phyloP scores from a whole-genome alignment of 768 basidiomycete genomes.

The Naganishia vishniacii region DNA sequence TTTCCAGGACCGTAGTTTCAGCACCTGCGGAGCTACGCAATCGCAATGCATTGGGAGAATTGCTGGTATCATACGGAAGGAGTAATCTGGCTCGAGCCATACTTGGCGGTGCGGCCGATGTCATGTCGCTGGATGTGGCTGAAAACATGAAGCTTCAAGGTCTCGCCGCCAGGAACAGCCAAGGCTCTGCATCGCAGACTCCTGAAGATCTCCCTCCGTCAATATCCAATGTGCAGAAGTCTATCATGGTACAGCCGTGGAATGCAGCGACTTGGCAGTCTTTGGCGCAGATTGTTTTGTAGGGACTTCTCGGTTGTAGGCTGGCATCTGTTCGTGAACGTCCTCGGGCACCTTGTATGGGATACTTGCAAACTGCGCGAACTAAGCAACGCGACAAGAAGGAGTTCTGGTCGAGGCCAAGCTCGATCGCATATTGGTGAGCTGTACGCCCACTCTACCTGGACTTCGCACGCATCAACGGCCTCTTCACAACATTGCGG shows the following conservation, averaged over 20 bases:
- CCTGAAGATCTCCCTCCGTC: neutral
- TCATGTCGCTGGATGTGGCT: neutral
- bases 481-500: no score
- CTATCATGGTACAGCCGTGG: slow-evolving; percentile 21
- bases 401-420: no score
- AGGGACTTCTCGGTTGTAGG: neutral
- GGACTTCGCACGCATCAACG: no score
- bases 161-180: no score
- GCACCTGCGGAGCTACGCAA: neutral
- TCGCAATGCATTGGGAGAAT: neutral
- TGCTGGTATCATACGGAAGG: slow-evolving; percentile 5
- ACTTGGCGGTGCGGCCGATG: neutral
- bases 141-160: slow-evolving; percentile 2
- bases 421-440: no score
- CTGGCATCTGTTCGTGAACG: no score
- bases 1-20: slow-evolving; percentile 1
- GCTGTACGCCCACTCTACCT: no score
- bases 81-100: neutral
- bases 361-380: no score
- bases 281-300: slow-evolving; percentile 3
- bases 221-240: slow-evolving; percentile 4
- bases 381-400: no score
- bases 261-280: slow-evolving; percentile 2
- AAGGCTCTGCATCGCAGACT: no score
- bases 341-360: no score